phyloP scores from a whole-genome alignment of 2,329 filamentous ascomycete genomes.

The Botryotinia globosa region DNA sequence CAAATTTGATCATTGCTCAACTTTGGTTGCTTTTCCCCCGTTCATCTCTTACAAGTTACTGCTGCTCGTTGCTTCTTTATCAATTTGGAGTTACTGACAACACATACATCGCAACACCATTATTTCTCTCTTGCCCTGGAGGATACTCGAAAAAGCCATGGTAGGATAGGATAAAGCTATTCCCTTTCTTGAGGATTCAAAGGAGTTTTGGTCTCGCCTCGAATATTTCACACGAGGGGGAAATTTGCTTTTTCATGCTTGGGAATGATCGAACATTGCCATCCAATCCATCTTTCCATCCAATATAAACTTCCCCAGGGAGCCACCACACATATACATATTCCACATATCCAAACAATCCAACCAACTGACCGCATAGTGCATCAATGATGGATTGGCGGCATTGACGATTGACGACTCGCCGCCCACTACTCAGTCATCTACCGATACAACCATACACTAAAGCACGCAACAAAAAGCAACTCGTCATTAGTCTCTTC shows the following conservation, averaged over 20 bases:
- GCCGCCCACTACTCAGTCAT: constrained; percentile 4
- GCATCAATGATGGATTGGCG: constrained; percentile 2
- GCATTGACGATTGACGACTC: constrained; percentile 6
- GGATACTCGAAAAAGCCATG: neutral
- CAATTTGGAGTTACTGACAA: constrained; percentile 8
- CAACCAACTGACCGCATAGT: constrained; percentile 4
- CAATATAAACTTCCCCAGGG: neutral
- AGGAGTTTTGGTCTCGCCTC: neutral
- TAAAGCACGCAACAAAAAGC: constrained; percentile 7
- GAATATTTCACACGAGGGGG: neutral
- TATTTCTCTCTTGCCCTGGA: neutral
- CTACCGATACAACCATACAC: neutral
- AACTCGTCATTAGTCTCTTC: neutral
- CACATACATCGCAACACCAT: constrained; percentile 13
- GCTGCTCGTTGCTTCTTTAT: neutral
- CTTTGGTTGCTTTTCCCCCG: neutral
- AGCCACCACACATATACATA: constrained; percentile 3
- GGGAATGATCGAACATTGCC: constrained; percentile 6
- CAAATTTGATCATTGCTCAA: neutral
- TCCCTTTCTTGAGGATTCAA: neutral
- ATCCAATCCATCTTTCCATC: neutral
- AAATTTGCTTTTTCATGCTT: constrained; percentile 6
- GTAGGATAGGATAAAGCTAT: constrained; percentile 1
- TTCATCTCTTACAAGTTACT: neutral
- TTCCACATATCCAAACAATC: neutral